Conservation (phyloP, 345 rosid species). For the Triadica sebifera region DNA sequence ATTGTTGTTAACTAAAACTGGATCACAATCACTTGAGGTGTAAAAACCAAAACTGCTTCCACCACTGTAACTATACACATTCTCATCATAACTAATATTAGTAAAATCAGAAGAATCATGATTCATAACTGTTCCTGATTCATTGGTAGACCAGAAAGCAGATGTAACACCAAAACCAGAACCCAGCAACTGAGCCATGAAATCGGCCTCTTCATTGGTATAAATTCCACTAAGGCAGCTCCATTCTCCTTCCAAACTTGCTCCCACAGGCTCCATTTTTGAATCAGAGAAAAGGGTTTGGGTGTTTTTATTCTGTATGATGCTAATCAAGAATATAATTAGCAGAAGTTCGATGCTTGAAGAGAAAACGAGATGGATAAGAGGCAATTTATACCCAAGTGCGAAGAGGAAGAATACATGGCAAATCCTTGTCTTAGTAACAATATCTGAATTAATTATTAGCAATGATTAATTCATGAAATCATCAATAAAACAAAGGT, state of each 20-base stretch:
- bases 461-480: slow-evolving; percentile 24
- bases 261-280: slow-evolving; percentile 48
- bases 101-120: slow-evolving; percentile 15
- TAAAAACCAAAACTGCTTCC: slow-evolving; percentile 29
- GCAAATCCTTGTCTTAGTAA: slow-evolving; percentile 17
- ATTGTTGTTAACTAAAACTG: slow-evolving; percentile 28
- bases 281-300: not conserved
- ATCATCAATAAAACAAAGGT: not conserved
- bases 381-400: slow-evolving; percentile 31
- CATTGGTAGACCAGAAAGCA: slow-evolving; percentile 36
- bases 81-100: not conserved
- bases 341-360: slow-evolving; percentile 21
- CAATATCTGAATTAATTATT: slow-evolving; percentile 24
- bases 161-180: slow-evolving; percentile 28
- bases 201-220: slow-evolving; percentile 65
- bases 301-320: not conserved
- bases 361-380: slow-evolving; percentile 12
- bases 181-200: slow-evolving; percentile 63
- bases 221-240: slow-evolving; percentile 46
- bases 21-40: slow-evolving; percentile 30
- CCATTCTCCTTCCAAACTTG: slow-evolving; percentile 55
- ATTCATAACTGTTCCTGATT: slow-evolving; percentile 21
- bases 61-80: slow-evolving; percentile 21
- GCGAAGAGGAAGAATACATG: slow-evolving; percentile 20
- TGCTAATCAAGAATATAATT: not conserved